Base-by-base conservation (phyloP, 768 basidiomycete genomes). In the Rhizopogon sp. region DNA sequence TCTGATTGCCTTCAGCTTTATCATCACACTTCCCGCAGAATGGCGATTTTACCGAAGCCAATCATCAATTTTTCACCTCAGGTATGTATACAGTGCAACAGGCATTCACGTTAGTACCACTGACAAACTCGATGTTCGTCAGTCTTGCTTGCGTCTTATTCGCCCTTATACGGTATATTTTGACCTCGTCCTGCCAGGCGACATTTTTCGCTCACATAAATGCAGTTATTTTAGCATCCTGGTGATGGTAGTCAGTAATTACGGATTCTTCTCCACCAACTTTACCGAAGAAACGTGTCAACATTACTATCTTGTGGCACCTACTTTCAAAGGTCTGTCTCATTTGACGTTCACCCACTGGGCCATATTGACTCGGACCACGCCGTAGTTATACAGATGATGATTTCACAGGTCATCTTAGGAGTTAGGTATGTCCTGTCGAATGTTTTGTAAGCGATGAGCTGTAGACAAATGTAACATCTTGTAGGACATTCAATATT, bases 361-460 rank as follows among this genome's bases (percentile, higher is more conserved):
- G 14, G 20, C 47, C 16, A 3, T 25, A 16, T 53, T 25, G 46
- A 16, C 25, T 25, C 25, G 25, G 25, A 25, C 31, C 2, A 2
- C 5, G 16, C 46, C 49, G 9, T 54, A 88, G 87, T 81, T 5
- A 16, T 85, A 8, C 87, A 88, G 66, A 71, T 73, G 0, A 82
- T 83, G 78, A 71, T 84, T 44, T 86, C 85, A 6, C 85, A 88
- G 62, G 70, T 77, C 9, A 87, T 88, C 53, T 62, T 88, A 43
- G 85, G 79, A 8, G 65, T 84, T 46, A 76, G 85, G 85, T 83
- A 64, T n/a, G 52, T 3, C 3, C 4, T 1, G 7, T 22, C 1
- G 5, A 22, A 2, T 7, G 0, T 39, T 10, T 17, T 43, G 28
- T 16, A 14, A 14, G 7, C 22, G 28, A 7, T 37, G 10, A 25